Evolutionary conservation across 306 rosid species (phyloP).

Genomic region (cucumber (Cucumis sativus)): Cucumber_9930_V3 NC_026655.2:23392501-23393000

Average conservation of each 20-base stretch:
- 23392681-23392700: slow-evolving; percentile 50
- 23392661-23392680: slow-evolving; percentile 55
- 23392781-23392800: slow-evolving; percentile 51
- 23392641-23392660: slow-evolving; percentile 42
- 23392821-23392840: slow-evolving; percentile 59
- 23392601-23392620: slow-evolving; percentile 20
- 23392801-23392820: slow-evolving; percentile 55
- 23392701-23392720: slow-evolving; percentile 36
- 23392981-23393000: slow-evolving; percentile 80
- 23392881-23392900: slow-evolving; percentile 28
- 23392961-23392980: slow-evolving; percentile 73
- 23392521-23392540: slow-evolving; percentile 62
- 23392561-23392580: slow-evolving; percentile 23
- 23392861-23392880: slow-evolving; percentile 26
- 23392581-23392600: slow-evolving; percentile 30
- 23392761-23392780: slow-evolving; percentile 49
- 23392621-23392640: slow-evolving; percentile 61
- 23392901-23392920: slow-evolving; percentile 74
- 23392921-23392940: slow-evolving; percentile 47
- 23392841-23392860: slow-evolving; percentile 71
- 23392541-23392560: slow-evolving; percentile 39
- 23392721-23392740: slow-evolving; percentile 35
- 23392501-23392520: slow-evolving; percentile 14
- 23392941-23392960: slow-evolving; percentile 42
- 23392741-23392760: slow-evolving; percentile 4